Evolutionary conservation across 2,329 filamentous ascomycete species (phyloP), one percentile per base, ranked within the genome.

Genomic region (Penicillium sp.): DNA sequence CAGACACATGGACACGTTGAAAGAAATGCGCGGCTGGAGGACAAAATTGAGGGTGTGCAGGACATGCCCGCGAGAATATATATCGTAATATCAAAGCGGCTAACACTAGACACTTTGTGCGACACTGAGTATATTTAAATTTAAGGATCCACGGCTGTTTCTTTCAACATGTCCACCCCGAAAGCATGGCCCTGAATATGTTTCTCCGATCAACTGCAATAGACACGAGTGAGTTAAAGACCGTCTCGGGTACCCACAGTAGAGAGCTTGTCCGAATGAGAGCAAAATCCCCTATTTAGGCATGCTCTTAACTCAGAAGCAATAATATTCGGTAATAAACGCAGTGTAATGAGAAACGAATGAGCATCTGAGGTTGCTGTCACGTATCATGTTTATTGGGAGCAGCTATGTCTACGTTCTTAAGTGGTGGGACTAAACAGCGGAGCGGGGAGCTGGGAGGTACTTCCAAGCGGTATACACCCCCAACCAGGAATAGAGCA

Each of bases 231-330:
- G 23, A 42, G 23, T n/a, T 28, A 4, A 13, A 8, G 16, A 23
- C 23, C 24, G 18, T 47, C 26, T 28, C 49, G 26, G 50, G 33
- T 52, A 29, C 49, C 3, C 29, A 39, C 44, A 52, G 44, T 16
- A 6, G n/a, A 33, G 21, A 52, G 39, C 31, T 29, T 47, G 29
- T 28, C 21, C 23, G n/a, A n/a, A 21, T 10, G 13, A 28, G 28
- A 36, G 15, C 8, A 12, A 31, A 34, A 16, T 15, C 12, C 10
- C n/a, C 18, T 5, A 45, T 16, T 13, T 18, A 6, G 42, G 7
- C n/a, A 21, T 33, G 2, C 16, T 36, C 31, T 21, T 21, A n/a
- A 34, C 13, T 15, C 15, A 13, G n/a, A 15, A 7, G 13, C n/a
- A 18, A 10, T 21, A 4, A 9, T 21, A 21, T 16, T 18, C 21